Percentiles rank a stretch among this genome's conserved stretches.
phyloP scores from a whole-genome alignment of 768 basidiomycete species.

The Pseudohyphozyma bogoriensis region DNA sequence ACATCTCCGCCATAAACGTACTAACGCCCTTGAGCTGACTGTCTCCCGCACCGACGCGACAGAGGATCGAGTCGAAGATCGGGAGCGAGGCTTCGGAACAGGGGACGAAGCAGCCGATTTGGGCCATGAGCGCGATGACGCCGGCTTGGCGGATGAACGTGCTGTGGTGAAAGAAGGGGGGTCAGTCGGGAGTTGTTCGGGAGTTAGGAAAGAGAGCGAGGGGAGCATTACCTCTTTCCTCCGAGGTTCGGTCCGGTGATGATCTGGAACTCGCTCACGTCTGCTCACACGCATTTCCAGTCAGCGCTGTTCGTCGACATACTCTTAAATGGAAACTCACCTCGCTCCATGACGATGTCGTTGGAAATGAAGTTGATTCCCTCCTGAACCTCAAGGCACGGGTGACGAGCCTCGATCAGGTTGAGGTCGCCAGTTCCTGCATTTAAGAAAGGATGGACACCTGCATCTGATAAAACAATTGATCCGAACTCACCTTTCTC shows the following conservation, averaged over 20 bases:
- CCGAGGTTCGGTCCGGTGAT: conserved; percentile 98
- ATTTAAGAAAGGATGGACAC: neutral
- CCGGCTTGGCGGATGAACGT: conserved; percentile 52
- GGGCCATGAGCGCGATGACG: conserved; percentile 93
- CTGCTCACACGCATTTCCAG: too few relatives aligned
- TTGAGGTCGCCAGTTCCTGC: conserved; percentile 69
- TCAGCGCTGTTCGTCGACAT: too few relatives aligned
- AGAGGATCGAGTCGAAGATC: conserved; percentile 89
- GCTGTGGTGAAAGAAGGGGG: neutral
- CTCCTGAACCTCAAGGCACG: conserved; percentile 92
- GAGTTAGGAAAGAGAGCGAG: neutral
- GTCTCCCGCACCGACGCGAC: conserved; percentile 93
- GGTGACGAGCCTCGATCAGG: conserved; percentile 80
- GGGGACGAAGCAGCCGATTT: conserved; percentile 90
- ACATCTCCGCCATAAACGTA: conserved; percentile 99
- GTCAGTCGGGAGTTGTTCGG: neutral
- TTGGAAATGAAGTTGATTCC: conserved; percentile 92
- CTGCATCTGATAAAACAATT: neutral
- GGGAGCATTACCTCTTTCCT: conserved; percentile 65
- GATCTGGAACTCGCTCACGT: conserved; percentile 83
- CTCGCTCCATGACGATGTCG: conserved; percentile 72
- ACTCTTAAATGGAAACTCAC: too few relatives aligned
- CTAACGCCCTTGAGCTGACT: conserved; percentile 95
- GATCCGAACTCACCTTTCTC: conserved; percentile 59
- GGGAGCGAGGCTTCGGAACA: conserved; percentile 76